Conservation (phyloP, 495 filamentous ascomycete genomes). For the Penicillium waksmanii region DNA sequence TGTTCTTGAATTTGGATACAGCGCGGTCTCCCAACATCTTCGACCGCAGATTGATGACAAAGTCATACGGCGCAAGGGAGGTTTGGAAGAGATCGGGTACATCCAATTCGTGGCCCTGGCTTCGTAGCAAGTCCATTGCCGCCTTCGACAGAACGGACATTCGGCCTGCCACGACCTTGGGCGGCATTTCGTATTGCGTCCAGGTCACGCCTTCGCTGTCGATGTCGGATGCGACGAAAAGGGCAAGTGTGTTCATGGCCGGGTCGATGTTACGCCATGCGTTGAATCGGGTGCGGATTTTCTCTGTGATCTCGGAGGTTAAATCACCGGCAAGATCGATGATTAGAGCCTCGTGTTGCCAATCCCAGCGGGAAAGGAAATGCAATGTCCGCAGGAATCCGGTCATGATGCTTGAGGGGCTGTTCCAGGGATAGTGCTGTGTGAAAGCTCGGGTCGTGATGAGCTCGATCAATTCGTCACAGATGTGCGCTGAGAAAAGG, state of each 20-base stretch:
- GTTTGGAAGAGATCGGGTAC: constrained; percentile 67
- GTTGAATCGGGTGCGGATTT: constrained; percentile 70
- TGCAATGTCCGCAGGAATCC: constrained; percentile 81
- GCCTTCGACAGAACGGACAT: constrained; percentile 81
- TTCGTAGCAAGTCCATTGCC: constrained; percentile 63
- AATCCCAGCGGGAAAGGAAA: constrained; percentile 86
- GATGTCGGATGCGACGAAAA: constrained; percentile 82
- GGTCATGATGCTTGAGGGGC: constrained; percentile 75
- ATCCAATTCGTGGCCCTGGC: constrained; percentile 60
- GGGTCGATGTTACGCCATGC: constrained; percentile 84
- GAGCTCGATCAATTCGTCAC: constrained; percentile 82
- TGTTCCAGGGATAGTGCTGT: constrained; percentile 79
- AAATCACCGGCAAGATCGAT: constrained; percentile 69
- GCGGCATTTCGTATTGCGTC: constrained; percentile 69
- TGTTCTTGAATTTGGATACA: constrained; percentile 70
- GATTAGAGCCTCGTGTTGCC: constrained; percentile 79
- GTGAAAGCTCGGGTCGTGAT: constrained; percentile 74
- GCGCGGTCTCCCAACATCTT: constrained; percentile 40
- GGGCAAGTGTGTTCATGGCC: constrained; percentile 75
- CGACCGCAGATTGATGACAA: constrained; percentile 71
- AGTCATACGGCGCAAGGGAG: constrained; percentile 76
- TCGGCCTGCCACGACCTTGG: constrained; percentile 81
- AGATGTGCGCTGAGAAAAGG: constrained; percentile 74
- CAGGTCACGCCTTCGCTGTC: constrained; percentile 78
- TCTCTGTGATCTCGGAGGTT: constrained; percentile 52